These are phyloP conservation scores for Leavenworthia alabamica DNA, from an alignment of 345 rosid genomes.

Conservation along the genomic window DNA sequence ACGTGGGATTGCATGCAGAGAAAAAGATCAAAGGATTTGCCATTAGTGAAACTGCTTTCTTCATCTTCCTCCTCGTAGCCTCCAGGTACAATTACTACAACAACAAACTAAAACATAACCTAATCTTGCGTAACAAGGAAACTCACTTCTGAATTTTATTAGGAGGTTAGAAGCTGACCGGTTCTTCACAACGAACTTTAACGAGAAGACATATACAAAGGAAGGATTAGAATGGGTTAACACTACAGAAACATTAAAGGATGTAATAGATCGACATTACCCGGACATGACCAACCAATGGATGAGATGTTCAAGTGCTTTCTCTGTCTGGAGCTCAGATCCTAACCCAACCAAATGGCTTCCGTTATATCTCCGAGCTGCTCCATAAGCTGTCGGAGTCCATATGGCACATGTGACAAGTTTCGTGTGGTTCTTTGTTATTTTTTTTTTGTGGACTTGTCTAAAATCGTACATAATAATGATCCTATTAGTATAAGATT, in stretches of 20 bases:
- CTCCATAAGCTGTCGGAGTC: constrained; percentile 24
- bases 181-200: constrained; percentile 66
- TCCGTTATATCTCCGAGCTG: constrained; percentile 49
- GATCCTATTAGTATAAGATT: constrained; percentile 13
- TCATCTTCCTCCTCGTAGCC: constrained; percentile 62
- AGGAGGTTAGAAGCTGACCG: constrained; percentile 78
- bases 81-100: constrained; percentile 42
- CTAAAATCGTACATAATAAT: constrained; percentile 8
- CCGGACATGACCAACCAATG: constrained; percentile 55
- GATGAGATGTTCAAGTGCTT: constrained; percentile 65
- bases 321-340: constrained; percentile 55
- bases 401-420: not conserved
- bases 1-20: constrained; percentile 58
- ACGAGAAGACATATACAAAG: constrained; percentile 44
- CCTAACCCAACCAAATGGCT: constrained; percentile 35
- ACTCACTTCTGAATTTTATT: not conserved
- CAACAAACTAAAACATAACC: not conserved
- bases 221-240: constrained; percentile 68
- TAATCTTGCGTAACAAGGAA: not conserved
- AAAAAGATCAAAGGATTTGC: constrained; percentile 77
- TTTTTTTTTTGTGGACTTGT: not conserved
- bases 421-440: constrained; percentile 4
- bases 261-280: constrained; percentile 55
- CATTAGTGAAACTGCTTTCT: constrained; percentile 70
- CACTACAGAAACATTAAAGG: constrained; percentile 56